Evolutionary conservation across 2,329 filamentous ascomycete species (phyloP).

Genomic region (Metarhizium humberi): DNA sequence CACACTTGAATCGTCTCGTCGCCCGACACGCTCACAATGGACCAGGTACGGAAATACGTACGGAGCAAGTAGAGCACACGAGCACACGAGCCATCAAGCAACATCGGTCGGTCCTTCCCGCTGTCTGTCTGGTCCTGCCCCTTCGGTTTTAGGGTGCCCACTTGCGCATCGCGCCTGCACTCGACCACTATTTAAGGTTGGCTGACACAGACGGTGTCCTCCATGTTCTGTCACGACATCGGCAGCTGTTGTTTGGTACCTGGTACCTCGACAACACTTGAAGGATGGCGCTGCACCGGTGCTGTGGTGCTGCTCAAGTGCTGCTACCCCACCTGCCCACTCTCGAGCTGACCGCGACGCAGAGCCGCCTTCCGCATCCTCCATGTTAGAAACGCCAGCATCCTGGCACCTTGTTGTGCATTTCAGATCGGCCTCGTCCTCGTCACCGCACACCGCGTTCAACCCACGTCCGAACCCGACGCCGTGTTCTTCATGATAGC

Average conservation of each 20-base stretch:
- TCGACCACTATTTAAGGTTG: background rate
- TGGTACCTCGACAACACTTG: background rate
- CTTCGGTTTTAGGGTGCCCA: background rate
- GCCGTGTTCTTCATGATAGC: conserved; percentile 1
- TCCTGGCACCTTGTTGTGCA: background rate
- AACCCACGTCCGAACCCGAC: background rate
- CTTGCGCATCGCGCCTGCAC: background rate
- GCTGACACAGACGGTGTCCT: too few species aligned
- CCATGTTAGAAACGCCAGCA: background rate
- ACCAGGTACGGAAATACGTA: background rate
- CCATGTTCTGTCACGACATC: background rate
- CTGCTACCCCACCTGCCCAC: conserved; percentile 1
- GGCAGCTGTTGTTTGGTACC: background rate
- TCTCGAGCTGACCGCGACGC: background rate
- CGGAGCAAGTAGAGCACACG: background rate
- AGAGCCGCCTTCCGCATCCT: conserved; percentile 1
- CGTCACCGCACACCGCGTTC: background rate
- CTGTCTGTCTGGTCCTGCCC: background rate
- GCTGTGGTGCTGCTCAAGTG: background rate
- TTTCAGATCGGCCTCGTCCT: too few species aligned
- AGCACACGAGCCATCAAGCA: background rate
- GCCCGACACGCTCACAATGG: background rate
- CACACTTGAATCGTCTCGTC: background rate
- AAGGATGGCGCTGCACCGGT: background rate
- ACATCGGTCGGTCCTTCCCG: background rate